These are phyloP conservation scores for Solanum paucissectum DNA, from an alignment of 257 asterid genomes.

Conservation along the genomic window DNA sequence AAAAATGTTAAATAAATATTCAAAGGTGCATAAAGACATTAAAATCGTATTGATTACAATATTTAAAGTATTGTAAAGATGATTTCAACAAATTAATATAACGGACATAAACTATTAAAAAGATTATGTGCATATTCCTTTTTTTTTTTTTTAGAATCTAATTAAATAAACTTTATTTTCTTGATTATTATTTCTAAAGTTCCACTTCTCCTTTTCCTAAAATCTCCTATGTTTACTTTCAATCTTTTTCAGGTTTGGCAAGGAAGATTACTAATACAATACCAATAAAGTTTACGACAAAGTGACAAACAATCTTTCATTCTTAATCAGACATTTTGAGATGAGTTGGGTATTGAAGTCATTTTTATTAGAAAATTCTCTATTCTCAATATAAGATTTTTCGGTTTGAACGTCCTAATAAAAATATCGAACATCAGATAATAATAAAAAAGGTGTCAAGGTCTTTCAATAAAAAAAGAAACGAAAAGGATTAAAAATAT, in stretches of 20 bases:
- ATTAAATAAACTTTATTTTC: background rate
- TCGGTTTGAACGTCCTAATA: accelerated
- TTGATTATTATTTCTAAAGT: background rate
- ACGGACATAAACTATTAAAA: background rate
- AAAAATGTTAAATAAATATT: background rate
- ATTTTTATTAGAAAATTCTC: background rate
- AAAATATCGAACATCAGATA: background rate
- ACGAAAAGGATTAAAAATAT: too few relatives aligned
- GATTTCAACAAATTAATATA: background rate
- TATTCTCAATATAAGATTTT: background rate
- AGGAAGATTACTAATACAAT: background rate
- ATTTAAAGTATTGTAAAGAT: background rate
- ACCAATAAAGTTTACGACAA: background rate
- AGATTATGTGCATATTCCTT: background rate
- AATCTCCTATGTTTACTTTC: background rate
- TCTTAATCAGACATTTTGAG: background rate
- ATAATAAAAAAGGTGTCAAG: too few relatives aligned
- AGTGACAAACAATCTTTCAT: background rate
- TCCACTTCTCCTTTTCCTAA: background rate
- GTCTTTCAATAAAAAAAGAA: background rate
- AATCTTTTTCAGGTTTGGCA: background rate
- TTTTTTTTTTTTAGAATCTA: background rate
- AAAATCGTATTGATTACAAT: background rate
- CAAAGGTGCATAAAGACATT: background rate
- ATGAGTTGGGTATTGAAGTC: background rate